A percentile compares a stretch with the other conserved stretches of the same genome.
Evolutionary conservation across 2,329 filamentous ascomycete genomes (phyloP).

Genomic region (Sclerotinia trifoliorum): DNA sequence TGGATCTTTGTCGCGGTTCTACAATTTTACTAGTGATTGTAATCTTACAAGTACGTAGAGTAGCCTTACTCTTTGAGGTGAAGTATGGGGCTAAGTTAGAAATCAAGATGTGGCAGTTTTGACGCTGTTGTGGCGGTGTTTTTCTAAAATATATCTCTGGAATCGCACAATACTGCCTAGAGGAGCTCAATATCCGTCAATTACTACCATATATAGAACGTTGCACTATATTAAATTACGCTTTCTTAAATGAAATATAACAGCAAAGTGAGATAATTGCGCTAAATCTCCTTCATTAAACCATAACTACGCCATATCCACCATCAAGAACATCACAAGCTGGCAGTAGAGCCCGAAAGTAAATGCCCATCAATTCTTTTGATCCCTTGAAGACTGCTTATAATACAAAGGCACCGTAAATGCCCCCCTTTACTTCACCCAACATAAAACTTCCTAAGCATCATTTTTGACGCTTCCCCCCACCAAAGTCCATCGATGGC

Average conservation of each 20-base stretch:
- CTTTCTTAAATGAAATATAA: not conserved
- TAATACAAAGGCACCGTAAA: constrained; percentile 23
- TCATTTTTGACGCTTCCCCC: not conserved
- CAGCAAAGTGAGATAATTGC: not conserved
- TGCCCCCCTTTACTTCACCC: not conserved
- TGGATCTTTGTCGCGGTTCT: not conserved
- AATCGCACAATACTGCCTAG: not conserved
- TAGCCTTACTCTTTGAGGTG: not conserved
- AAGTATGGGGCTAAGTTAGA: not conserved
- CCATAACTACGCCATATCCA: constrained; percentile 1
- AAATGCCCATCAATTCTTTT: constrained; percentile 20
- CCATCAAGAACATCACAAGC: constrained; percentile 3
- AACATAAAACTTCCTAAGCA: constrained; percentile 9
- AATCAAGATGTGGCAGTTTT: not conserved
- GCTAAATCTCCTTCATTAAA: constrained; percentile 10
- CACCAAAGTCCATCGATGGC: not conserved
- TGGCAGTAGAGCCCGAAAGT: not conserved
- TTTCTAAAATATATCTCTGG: not conserved
- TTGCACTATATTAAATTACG: not conserved
- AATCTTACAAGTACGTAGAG: not conserved
- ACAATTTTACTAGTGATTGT: not conserved
- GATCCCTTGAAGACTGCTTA: constrained; percentile 16
- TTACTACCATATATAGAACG: not conserved
- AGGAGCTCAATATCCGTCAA: too few relatives aligned
- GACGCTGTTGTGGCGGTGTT: not conserved